phyloP scores from a whole-genome alignment of 1,284 basidiomycete species.

The Gymnopus androsaceus region DNA sequence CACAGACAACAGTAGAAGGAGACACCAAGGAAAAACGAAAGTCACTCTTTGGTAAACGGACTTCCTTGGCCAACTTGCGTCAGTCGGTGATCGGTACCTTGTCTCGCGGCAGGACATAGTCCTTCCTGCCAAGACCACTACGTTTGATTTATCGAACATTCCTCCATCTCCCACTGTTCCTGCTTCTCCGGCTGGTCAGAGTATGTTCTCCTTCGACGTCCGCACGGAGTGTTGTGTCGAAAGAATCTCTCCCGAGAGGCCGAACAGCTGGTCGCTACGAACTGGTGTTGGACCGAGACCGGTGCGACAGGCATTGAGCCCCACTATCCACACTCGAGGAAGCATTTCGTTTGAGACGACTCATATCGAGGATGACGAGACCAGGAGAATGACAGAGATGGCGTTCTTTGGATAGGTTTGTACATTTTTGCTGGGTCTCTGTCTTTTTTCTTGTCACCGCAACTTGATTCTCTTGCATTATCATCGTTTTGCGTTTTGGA shows the following conservation, averaged over 20 bases:
- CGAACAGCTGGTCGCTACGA: neutral
- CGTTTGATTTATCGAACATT: conserved; percentile 32
- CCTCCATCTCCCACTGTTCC: conserved; percentile 36
- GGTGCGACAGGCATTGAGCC: conserved; percentile 49
- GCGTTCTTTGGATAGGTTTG: conserved; percentile 58
- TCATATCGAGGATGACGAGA: conserved; percentile 65
- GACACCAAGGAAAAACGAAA: neutral
- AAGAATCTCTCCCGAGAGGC: neutral
- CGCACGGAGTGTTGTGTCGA: neutral
- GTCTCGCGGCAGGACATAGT: conserved; percentile 14
- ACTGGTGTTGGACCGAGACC: conserved; percentile 1
- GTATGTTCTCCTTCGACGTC: conserved; percentile 7
- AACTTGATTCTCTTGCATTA: no score
- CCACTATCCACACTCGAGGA: conserved; percentile 58
- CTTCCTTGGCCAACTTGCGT: conserved; percentile 39
- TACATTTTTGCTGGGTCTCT: neutral
- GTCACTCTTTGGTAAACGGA: neutral
- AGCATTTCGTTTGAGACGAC: conserved; percentile 53
- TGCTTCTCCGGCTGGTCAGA: conserved; percentile 20
- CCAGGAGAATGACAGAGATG: conserved; percentile 64
- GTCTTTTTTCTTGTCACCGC: no score
- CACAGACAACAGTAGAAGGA: neutral
- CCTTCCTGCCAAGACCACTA: neutral
- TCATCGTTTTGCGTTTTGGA: neutral
- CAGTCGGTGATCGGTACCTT: conserved; percentile 40